These are phyloP conservation scores for Ophidiomyces ophidiicola DNA, from an alignment of 2,329 filamentous ascomycete genomes.

Conservation along the genomic window DNA sequence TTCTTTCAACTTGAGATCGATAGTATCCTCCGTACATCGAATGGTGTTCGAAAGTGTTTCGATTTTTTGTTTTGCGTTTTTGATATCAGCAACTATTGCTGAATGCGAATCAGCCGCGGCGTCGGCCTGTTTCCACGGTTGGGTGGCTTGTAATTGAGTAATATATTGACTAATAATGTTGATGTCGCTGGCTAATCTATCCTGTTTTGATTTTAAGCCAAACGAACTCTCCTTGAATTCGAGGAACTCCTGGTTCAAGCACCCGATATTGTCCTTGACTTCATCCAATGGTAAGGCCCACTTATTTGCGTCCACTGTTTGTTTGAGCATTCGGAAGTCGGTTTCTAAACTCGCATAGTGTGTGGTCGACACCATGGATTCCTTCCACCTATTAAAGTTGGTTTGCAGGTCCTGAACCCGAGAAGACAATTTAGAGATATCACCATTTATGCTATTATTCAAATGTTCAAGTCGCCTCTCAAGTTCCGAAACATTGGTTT, in stretches of 20 bases:
- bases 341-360: constrained; percentile 1
- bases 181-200: neutral
- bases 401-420: constrained; percentile 1
- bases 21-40: neutral
- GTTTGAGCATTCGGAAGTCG: neutral
- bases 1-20: constrained; percentile 1
- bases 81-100: constrained; percentile 2
- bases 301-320: constrained; percentile 1
- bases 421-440: neutral
- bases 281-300: constrained; percentile 1
- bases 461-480: too few species aligned
- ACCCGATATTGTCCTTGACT: neutral
- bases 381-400: constrained; percentile 7
- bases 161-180: constrained; percentile 5
- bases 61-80: constrained; percentile 1
- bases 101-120: constrained; percentile 5
- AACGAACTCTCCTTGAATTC: neutral
- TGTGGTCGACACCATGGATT: neutral
- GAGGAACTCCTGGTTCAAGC: neutral
- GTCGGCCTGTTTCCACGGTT: constrained; percentile 5
- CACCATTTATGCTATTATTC: too few species aligned
- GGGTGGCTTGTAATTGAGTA: constrained; percentile 6
- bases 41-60: constrained; percentile 3
- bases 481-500: too few species aligned
- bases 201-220: neutral